phyloP scores from a whole-genome alignment of 2,329 filamentous ascomycete genomes.

The Teratosphaeria zuluensis region DNA sequence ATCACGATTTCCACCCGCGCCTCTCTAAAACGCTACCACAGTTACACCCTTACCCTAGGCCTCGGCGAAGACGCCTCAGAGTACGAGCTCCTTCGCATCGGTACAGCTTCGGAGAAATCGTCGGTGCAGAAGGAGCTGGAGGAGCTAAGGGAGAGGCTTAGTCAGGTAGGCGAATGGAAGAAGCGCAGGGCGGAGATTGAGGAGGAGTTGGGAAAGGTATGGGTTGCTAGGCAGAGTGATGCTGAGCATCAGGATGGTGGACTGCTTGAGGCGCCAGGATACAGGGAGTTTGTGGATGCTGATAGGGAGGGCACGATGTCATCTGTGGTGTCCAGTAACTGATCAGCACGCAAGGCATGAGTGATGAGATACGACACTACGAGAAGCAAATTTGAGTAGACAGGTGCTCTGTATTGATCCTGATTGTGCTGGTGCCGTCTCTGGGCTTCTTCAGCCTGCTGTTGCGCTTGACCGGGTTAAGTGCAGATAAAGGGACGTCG shows the following conservation, averaged over 20 bases:
- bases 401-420: too few relatives aligned
- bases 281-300: neutral
- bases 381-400: neutral
- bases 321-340: neutral
- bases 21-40: slow-evolving; percentile 92
- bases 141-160: slow-evolving; percentile 69
- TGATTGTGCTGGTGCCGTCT: neutral
- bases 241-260: neutral
- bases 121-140: slow-evolving; percentile 84
- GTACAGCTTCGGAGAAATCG: slow-evolving; percentile 85
- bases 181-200: slow-evolving; percentile 70
- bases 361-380: neutral
- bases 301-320: neutral
- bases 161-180: slow-evolving; percentile 79
- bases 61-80: slow-evolving; percentile 70
- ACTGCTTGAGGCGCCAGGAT: neutral
- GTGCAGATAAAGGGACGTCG: neutral
- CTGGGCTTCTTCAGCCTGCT: neutral
- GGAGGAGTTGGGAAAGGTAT: slow-evolving; percentile 59
- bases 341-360: neutral
- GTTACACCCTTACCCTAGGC: slow-evolving; percentile 77
- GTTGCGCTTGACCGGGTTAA: neutral
- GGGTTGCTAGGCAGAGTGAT: slow-evolving; percentile 31
- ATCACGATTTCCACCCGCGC: slow-evolving; percentile 94
- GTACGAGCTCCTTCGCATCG: slow-evolving; percentile 90